These are phyloP conservation scores for Pseudogymnoascus sp. DNA, from an alignment of 2,329 filamentous ascomycete genomes.

Conservation along the genomic window DNA sequence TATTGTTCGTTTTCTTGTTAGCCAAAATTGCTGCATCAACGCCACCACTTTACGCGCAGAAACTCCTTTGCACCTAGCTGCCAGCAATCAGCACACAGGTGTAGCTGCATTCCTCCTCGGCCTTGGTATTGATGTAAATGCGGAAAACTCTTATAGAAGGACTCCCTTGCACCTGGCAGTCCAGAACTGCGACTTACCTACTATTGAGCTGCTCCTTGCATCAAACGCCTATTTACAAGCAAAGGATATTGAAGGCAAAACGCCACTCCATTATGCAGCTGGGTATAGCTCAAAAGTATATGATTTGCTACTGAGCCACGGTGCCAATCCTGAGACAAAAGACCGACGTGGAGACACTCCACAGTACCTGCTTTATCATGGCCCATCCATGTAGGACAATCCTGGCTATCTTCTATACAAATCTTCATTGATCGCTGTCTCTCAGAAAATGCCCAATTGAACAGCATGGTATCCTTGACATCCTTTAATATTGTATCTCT, in stretches of 20 bases:
- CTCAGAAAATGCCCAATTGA: neutral
- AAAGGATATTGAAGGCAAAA: neutral
- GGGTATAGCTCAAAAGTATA: neutral
- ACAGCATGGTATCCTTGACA: neutral
- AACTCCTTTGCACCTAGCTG: neutral
- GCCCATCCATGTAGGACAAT: neutral
- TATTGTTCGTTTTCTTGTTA: neutral
- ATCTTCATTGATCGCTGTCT: neutral
- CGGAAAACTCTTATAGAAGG: neutral
- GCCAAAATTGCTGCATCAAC: neutral
- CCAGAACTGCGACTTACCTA: neutral
- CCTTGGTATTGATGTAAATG: neutral
- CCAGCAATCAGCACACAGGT: neutral
- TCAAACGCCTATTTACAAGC: neutral
- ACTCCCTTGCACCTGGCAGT: neutral
- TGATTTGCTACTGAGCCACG: neutral
- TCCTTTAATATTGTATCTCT: neutral
- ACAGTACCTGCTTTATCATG: conserved; percentile 44
- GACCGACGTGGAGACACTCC: conserved; percentile 37
- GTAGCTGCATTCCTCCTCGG: neutral
- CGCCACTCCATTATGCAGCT: neutral
- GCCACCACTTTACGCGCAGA: neutral
- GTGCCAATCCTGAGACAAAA: neutral
- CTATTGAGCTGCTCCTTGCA: neutral
- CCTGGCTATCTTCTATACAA: too few relatives aligned